These are phyloP conservation scores for Pseudogymnoascus pannorum DNA, from an alignment of 2,329 filamentous ascomycete species.

Conservation along the genomic window DNA sequence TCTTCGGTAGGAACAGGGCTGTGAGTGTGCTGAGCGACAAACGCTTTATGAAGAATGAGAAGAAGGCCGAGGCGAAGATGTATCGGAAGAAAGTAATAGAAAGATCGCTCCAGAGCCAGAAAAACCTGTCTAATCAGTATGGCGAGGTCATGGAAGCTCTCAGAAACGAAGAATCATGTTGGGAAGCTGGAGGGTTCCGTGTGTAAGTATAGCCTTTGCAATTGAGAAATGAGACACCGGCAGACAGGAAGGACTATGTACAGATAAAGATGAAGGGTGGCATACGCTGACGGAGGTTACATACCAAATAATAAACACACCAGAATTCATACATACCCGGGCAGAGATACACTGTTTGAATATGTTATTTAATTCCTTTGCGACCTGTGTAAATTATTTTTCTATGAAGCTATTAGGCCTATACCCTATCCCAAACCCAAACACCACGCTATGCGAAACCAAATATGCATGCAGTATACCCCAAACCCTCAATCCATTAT, in stretches of 20 bases:
- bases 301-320: background rate
- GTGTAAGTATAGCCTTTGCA: background rate
- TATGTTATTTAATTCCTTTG: background rate
- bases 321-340: background rate
- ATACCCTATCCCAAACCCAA: constrained; percentile 1
- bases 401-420: background rate
- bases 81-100: background rate
- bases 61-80: background rate
- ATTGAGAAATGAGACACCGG: background rate
- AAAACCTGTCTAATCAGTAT: background rate
- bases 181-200: background rate
- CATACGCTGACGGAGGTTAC: background rate
- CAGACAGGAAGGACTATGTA: background rate
- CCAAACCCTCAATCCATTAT: constrained; percentile 14
- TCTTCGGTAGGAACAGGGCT: background rate
- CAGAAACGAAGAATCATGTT: background rate
- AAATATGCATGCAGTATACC: background rate
- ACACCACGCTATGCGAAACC: constrained; percentile 9
- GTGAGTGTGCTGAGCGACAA: background rate
- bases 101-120: background rate
- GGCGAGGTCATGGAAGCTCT: background rate
- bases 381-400: background rate
- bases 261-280: background rate
- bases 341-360: background rate
- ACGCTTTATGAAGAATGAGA: background rate